These are phyloP conservation scores for Diacronema lutheri DNA, from an alignment of 78 protist genomes.

Conservation along the genomic window DNA sequence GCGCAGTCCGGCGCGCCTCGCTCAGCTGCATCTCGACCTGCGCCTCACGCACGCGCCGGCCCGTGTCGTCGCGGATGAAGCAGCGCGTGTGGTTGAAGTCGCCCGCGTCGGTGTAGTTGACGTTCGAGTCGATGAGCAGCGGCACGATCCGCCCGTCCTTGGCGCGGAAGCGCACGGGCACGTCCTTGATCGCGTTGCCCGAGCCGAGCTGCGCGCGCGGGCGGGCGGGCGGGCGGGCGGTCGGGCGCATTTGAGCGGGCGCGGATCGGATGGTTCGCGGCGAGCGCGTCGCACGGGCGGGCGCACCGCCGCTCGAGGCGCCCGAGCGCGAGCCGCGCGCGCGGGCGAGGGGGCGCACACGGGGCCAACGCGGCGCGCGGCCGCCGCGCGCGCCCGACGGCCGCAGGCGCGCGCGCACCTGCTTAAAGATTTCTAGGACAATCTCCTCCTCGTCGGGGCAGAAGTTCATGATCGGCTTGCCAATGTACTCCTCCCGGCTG, in stretches of 20 bases:
- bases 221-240: no score
- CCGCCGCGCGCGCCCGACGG: no score
- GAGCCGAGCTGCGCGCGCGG: no score
- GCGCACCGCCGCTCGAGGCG: no score
- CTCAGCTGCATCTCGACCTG: background rate
- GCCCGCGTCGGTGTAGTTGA: background rate
- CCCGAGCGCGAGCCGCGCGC: no score
- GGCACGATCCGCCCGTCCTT: constrained; percentile 24
- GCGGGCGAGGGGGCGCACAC: no score
- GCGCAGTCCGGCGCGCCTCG: background rate
- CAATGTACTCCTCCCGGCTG: constrained; percentile 31
- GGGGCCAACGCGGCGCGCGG: no score
- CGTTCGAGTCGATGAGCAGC: constrained; percentile 43
- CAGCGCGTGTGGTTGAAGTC: constrained; percentile 45
- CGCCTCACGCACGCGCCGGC: constrained; percentile 18
- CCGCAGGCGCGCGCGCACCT: no score
- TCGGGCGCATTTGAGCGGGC: no score
- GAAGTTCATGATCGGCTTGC: constrained; percentile 43
- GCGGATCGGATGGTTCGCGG: no score
- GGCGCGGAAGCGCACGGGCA: constrained; percentile 44
- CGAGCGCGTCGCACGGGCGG: no score
- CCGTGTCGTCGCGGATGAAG: constrained; percentile 41
- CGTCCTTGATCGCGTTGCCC: constrained; percentile 30
- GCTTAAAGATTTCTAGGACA: constrained; percentile 36
- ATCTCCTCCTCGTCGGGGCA: constrained; percentile 31